Evolutionary conservation across 176 grass and related monocot genomes (phyloP).

Genomic region (Bonia amplexicaulis): DNA sequence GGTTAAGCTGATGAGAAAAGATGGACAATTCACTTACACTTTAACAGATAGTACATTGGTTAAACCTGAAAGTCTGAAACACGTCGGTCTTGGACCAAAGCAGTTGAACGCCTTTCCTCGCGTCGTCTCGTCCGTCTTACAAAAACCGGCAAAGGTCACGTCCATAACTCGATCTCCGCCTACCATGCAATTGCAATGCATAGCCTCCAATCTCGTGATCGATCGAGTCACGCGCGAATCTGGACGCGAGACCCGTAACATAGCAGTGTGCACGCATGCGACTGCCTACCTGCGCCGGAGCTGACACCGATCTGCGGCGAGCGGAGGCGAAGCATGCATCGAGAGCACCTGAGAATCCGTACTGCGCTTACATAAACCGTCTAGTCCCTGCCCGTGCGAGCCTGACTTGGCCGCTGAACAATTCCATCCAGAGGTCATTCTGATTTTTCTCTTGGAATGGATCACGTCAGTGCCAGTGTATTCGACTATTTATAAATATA

Average conservation of each 20-base stretch:
- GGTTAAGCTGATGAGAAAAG: too few relatives aligned
- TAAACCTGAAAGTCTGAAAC: neutral
- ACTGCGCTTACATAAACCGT: slow-evolving; percentile 30
- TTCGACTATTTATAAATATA: too few relatives aligned
- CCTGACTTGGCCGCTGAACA: neutral
- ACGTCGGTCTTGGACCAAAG: neutral
- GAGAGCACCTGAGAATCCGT: slow-evolving; percentile 46
- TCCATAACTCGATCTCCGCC: neutral
- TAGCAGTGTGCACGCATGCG: neutral
- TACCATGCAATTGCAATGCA: neutral
- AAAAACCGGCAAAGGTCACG: neutral
- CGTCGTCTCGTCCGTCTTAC: neutral
- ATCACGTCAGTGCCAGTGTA: too few relatives aligned
- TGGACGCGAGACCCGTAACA: neutral
- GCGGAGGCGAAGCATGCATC: neutral
- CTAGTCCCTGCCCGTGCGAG: neutral
- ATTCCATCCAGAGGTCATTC: too few relatives aligned
- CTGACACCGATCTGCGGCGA: neutral
- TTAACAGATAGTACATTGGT: neutral
- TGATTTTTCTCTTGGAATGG: too few relatives aligned
- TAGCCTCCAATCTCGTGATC: neutral
- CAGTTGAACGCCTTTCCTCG: neutral
- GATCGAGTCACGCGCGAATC: neutral
- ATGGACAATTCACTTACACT: too few relatives aligned
- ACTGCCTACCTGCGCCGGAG: neutral